Conservation (phyloP, 306 rosid genomes). For the Vigna nakashimae region DNA sequence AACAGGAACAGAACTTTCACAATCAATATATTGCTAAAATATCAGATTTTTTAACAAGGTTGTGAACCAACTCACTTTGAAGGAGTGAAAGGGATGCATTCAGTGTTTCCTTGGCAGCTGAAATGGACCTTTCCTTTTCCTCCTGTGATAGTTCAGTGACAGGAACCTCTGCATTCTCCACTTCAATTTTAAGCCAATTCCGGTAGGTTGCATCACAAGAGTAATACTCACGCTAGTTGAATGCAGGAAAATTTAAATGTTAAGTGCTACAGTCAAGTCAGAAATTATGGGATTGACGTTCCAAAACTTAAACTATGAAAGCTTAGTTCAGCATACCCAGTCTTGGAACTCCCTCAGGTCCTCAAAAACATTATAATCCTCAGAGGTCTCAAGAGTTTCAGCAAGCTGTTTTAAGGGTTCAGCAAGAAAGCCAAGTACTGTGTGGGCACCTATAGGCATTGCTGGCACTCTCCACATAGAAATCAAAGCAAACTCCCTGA, state of each 20-base stretch:
- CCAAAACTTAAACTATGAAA: constrained; percentile 31
- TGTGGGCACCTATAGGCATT: constrained; percentile 95
- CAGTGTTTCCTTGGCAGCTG: constrained; percentile 83
- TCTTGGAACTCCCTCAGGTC: constrained; percentile 90
- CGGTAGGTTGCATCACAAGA: constrained; percentile 98
- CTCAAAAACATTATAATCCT: constrained; percentile 63
- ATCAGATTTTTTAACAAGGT: constrained; percentile 27
- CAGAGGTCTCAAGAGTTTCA: constrained; percentile 67
- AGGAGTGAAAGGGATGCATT: constrained; percentile 74
- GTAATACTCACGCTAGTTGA: constrained; percentile 83
- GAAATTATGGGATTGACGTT: constrained; percentile 31
- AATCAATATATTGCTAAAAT: constrained; percentile 30
- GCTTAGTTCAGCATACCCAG: constrained; percentile 67
- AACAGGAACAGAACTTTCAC: constrained; percentile 10
- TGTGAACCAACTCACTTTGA: constrained; percentile 67
- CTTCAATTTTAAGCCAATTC: constrained; percentile 91
- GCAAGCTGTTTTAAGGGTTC: constrained; percentile 93
- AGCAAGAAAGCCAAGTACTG: constrained; percentile 87
- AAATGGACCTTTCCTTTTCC: constrained; percentile 76
- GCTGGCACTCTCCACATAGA: constrained; percentile 98
- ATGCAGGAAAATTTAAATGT: constrained; percentile 28
- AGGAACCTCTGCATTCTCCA: constrained; percentile 78
- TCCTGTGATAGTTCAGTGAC: constrained; percentile 71
- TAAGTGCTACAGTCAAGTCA: constrained; percentile 23
- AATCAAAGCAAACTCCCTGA: constrained; percentile 94